Conservation (phyloP, 2,329 filamentous ascomycete genomes). For the Epichloe glyceriae region DNA sequence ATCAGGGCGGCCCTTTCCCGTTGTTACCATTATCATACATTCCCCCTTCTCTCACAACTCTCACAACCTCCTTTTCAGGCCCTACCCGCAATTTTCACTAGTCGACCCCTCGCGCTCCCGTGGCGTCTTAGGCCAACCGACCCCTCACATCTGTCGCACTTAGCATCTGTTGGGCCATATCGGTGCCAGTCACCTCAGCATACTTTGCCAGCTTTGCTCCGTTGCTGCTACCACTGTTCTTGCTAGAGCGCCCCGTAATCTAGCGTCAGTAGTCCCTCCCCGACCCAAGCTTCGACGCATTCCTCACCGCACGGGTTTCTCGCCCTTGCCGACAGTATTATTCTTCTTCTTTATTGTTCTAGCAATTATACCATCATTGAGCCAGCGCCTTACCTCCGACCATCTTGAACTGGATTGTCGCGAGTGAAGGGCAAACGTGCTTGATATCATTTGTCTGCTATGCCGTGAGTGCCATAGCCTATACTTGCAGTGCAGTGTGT, state of each 20-base stretch:
- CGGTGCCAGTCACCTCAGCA: not conserved
- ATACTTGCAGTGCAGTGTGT: not conserved
- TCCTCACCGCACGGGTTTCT: not conserved
- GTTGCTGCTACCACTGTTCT: constrained; percentile 1
- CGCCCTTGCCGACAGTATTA: not conserved
- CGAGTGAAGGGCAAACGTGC: constrained; percentile 27
- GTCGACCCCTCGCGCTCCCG: constrained; percentile 5
- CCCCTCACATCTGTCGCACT: constrained; percentile 9
- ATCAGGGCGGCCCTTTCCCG: not conserved
- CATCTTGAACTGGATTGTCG: constrained; percentile 31
- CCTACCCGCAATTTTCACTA: not conserved
- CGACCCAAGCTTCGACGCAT: not conserved
- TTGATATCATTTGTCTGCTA: constrained; percentile 24
- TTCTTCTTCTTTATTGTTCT: not conserved
- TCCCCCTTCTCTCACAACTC: not conserved
- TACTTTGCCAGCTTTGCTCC: not conserved
- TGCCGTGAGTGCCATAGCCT: constrained; percentile 27
- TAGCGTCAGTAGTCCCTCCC: not conserved
- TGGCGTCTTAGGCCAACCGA: constrained; percentile 7
- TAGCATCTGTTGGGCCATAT: constrained; percentile 1
- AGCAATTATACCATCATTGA: not conserved
- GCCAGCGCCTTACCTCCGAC: constrained; percentile 30
- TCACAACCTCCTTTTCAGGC: not conserved
- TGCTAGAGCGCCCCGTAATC: not conserved
- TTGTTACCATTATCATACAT: not conserved